A percentile compares a stretch with the other conserved stretches of the same genome.
These are phyloP conservation scores for Taphrina betulina DNA, from an alignment of 1,139 yeast genomes.

Conservation along the genomic window DNA sequence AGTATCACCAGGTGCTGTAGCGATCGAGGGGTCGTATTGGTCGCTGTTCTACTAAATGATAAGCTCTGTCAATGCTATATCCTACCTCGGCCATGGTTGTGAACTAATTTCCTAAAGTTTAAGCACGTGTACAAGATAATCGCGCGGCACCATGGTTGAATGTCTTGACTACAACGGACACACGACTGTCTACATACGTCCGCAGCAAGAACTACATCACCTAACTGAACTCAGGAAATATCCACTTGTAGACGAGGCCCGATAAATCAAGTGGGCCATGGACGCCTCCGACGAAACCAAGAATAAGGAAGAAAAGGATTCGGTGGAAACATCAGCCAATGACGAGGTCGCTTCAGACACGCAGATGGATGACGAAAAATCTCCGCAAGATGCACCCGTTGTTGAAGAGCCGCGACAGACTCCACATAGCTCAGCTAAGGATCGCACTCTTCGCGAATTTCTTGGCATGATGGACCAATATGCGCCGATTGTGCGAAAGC, in stretches of 20 bases:
- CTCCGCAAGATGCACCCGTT: neutral
- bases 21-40: no score
- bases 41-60: no score
- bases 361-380: neutral
- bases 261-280: neutral
- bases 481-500: slow-evolving; percentile 63
- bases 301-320: neutral
- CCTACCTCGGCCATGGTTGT: no score
- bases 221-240: neutral
- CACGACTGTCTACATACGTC: no score
- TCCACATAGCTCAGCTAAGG: slow-evolving; percentile 44
- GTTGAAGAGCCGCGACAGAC: no score
- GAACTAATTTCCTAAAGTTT: no score
- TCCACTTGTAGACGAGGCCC: neutral
- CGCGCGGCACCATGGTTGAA: no score
- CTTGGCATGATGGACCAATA: slow-evolving; percentile 87
- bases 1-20: no score
- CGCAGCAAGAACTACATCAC: neutral
- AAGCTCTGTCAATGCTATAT: no score
- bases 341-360: neutral
- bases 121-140: no score
- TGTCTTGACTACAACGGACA: no score
- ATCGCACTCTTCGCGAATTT: slow-evolving; percentile 81
- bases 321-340: neutral
- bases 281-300: no score